Evolutionary conservation across 2,329 filamentous ascomycete genomes (phyloP).

Genomic region (Domatiomyces globalis): DNA sequence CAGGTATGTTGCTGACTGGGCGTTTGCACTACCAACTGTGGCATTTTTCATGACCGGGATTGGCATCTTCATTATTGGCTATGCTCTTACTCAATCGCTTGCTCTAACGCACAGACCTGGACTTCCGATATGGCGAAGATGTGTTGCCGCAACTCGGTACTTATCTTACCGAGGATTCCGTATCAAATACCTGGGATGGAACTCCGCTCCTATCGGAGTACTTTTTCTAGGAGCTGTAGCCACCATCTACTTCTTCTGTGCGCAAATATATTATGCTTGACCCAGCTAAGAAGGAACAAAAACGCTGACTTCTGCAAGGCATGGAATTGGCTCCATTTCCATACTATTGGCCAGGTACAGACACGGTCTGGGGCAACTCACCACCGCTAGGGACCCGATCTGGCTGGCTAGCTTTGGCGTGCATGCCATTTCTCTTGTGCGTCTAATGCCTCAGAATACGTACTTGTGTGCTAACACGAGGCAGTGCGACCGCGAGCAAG

Average conservation of each 20-base stretch:
- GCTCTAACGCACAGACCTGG: constrained; percentile 20
- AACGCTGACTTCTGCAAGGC: constrained; percentile 17
- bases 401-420: constrained; percentile 39
- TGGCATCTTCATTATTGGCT: constrained; percentile 33
- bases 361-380: constrained; percentile 37
- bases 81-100: constrained; percentile 23
- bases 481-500: constrained; percentile 37
- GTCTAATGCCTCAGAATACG: constrained; percentile 5
- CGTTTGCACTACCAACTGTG: constrained; percentile 39
- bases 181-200: constrained; percentile 25
- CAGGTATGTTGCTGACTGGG: constrained; percentile 42
- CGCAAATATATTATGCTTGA: constrained; percentile 10
- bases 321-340: constrained; percentile 38
- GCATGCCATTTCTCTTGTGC: constrained; percentile 38
- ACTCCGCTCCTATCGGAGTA: constrained; percentile 34
- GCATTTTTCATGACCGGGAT: constrained; percentile 40
- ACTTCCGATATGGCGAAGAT: constrained; percentile 22
- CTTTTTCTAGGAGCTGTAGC: constrained; percentile 29
- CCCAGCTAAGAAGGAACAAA: constrained; percentile 2
- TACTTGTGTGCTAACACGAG: constrained; percentile 8
- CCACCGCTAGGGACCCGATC: constrained; percentile 40
- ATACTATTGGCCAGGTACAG: constrained; percentile 42
- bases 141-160: constrained; percentile 27
- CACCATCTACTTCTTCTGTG: constrained; percentile 34
- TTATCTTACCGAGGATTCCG: constrained; percentile 30